Evolutionary conservation across 148 eudicot genomes (phyloP).

Genomic region (Rhododendron simsii): DNA sequence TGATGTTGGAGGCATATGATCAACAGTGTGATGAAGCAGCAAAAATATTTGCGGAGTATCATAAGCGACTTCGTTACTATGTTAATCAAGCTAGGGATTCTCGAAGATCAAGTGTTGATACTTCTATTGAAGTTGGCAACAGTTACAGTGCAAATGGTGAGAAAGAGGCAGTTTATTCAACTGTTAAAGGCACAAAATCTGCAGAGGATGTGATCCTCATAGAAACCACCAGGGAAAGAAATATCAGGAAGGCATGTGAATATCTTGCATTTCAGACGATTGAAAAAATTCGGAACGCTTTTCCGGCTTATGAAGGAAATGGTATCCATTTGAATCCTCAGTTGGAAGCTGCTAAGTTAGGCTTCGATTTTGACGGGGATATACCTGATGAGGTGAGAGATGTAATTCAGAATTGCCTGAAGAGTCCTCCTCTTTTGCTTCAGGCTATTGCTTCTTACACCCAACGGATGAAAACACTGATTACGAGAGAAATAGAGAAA

Average conservation of each 20-base stretch:
- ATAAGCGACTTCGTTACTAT: conserved; percentile 75
- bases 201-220: conserved; percentile 86
- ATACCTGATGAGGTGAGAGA: conserved; percentile 70
- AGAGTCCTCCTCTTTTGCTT: conserved; percentile 81
- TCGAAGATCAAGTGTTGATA: conserved; percentile 51
- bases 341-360: conserved; percentile 73
- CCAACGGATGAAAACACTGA: conserved; percentile 62
- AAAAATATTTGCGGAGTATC: conserved; percentile 92
- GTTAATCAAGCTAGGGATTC: conserved; percentile 82
- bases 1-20: conserved; percentile 84
- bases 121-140: conserved; percentile 54
- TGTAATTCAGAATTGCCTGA: conserved; percentile 65
- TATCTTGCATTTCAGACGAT: conserved; percentile 60
- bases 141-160: conserved; percentile 50
- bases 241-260: conserved; percentile 84
- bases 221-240: conserved; percentile 87
- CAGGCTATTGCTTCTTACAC: conserved; percentile 79
- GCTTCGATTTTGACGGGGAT: conserved; percentile 74
- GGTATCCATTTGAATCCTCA: conserved; percentile 80
- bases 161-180: conserved; percentile 74
- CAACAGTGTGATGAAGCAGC: conserved; percentile 98
- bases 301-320: conserved; percentile 96
- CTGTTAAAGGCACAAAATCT: conserved; percentile 75
- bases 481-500: conserved; percentile 78
- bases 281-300: conserved; percentile 70